phyloP scores from a whole-genome alignment of 305 asterid genomes.

The Caryopteris hybrid region DNA sequence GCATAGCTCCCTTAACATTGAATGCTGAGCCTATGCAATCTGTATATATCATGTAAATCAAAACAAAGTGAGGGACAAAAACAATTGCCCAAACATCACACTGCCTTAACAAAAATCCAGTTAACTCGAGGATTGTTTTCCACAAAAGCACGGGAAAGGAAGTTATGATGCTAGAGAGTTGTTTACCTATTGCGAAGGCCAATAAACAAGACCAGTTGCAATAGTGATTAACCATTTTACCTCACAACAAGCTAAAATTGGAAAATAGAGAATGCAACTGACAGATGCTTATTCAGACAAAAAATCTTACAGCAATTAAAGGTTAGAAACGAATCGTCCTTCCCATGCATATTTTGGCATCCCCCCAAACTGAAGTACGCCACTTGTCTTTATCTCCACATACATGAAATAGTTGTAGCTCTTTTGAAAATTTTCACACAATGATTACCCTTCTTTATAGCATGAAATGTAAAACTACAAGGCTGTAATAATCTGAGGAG shows the following conservation, averaged over 20 bases:
- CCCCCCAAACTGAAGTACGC: background rate
- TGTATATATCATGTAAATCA: conserved; percentile 26
- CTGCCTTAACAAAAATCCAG: background rate
- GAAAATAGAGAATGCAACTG: background rate
- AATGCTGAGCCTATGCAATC: conserved; percentile 94
- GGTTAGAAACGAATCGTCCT: background rate
- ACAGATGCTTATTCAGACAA: background rate
- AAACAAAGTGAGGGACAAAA: background rate
- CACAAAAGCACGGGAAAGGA: background rate
- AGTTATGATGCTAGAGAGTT: background rate
- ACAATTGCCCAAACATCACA: background rate
- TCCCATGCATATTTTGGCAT: background rate
- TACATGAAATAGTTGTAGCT: background rate
- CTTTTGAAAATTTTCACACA: background rate
- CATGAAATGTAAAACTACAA: background rate
- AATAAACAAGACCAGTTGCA: background rate
- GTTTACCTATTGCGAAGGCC: background rate
- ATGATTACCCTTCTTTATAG: background rate
- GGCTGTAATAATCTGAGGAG: background rate
- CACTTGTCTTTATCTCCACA: background rate
- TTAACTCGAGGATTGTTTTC: background rate
- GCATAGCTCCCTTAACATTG: conserved; percentile 81
- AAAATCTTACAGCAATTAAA: background rate
- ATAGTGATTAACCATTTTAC: background rate
- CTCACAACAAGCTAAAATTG: background rate